phyloP scores from a whole-genome alignment of 768 basidiomycete species.

The Phanerodontia chrysosporium region DNA sequence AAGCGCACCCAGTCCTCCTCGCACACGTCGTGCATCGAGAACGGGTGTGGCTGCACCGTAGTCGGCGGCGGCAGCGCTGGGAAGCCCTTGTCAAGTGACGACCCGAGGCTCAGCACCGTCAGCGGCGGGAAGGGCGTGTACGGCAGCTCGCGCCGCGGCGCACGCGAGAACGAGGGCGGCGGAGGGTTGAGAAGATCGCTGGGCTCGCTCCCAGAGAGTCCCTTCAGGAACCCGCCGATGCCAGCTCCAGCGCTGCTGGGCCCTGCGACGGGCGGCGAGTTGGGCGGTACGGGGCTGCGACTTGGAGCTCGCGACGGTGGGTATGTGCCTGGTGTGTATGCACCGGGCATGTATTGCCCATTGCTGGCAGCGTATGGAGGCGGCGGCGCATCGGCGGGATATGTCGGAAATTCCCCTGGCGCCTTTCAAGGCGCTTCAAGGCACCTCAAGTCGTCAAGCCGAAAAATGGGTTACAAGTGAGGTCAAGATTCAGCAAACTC shows the following conservation, averaged over 20 bases:
- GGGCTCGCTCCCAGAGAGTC: not conserved
- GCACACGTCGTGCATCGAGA: constrained; percentile 42
- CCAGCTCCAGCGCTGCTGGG: not conserved
- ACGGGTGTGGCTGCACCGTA: constrained; percentile 38
- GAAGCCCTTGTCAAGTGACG: constrained; percentile 1
- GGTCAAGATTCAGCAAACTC: too few species aligned
- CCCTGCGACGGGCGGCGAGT: not conserved
- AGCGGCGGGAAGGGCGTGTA: not conserved
- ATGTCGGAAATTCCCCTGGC: too few species aligned
- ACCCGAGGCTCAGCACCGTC: not conserved
- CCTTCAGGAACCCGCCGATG: not conserved
- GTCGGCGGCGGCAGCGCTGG: not conserved
- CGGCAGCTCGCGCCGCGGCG: not conserved
- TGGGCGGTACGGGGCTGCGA: not conserved
- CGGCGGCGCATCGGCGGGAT: too few species aligned
- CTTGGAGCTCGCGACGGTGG: too few species aligned
- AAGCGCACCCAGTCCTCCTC: constrained; percentile 48
- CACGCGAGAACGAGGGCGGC: constrained; percentile 1
- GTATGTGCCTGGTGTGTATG: too few species aligned
- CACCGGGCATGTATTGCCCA: too few species aligned
- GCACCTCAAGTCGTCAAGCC: too few species aligned
- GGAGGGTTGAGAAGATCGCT: not conserved
- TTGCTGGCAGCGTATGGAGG: too few species aligned
- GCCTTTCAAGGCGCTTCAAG: too few species aligned
- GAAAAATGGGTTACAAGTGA: too few species aligned